phyloP scores from a whole-genome alignment of 176 grass and related monocot genomes.

The Avena eriantha region DNA sequence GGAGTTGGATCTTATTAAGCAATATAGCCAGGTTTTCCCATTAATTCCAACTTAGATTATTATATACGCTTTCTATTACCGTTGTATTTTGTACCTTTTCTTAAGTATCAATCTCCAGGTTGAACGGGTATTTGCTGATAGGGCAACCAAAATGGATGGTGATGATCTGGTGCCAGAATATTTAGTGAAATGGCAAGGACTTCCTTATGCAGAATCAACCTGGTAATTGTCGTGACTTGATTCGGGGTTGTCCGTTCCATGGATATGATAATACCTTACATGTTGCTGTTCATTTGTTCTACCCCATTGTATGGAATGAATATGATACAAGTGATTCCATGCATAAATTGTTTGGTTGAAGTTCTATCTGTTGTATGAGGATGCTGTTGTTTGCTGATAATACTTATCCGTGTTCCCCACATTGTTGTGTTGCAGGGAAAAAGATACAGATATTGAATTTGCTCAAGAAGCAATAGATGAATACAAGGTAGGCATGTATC shows the following conservation, averaged over 20 bases:
- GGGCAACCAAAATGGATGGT: slow-evolving; percentile 70
- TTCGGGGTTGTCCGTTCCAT: slow-evolving; percentile 20
- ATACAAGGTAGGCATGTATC: slow-evolving; percentile 69
- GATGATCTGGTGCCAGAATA: slow-evolving; percentile 95
- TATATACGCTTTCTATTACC: slow-evolving; percentile 24
- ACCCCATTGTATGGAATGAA: background rate
- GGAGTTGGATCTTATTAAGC: slow-evolving; percentile 97
- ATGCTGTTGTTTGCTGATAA: slow-evolving; percentile 14
- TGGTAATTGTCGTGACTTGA: slow-evolving; percentile 68
- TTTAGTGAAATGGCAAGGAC: slow-evolving; percentile 99
- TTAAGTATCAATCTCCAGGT: slow-evolving; percentile 78
- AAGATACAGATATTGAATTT: slow-evolving; percentile 98
- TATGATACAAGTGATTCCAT: slow-evolving; percentile 7
- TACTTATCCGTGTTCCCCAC: background rate
- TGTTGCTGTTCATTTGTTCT: slow-evolving; percentile 4
- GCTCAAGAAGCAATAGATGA: slow-evolving; percentile 99
- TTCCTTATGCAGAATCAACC: slow-evolving; percentile 98
- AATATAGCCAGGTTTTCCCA: slow-evolving; percentile 91
- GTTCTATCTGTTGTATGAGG: slow-evolving; percentile 22
- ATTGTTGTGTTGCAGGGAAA: slow-evolving; percentile 76
- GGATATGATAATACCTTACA: slow-evolving; percentile 16
- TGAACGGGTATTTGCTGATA: slow-evolving; percentile 99
- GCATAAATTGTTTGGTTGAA: slow-evolving; percentile 28
- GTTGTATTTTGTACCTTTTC: slow-evolving; percentile 24
- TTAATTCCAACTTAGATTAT: slow-evolving; percentile 15